phyloP scores from a whole-genome alignment of 2,329 filamentous ascomycete species.

The Phyllosticta ampelicida region DNA sequence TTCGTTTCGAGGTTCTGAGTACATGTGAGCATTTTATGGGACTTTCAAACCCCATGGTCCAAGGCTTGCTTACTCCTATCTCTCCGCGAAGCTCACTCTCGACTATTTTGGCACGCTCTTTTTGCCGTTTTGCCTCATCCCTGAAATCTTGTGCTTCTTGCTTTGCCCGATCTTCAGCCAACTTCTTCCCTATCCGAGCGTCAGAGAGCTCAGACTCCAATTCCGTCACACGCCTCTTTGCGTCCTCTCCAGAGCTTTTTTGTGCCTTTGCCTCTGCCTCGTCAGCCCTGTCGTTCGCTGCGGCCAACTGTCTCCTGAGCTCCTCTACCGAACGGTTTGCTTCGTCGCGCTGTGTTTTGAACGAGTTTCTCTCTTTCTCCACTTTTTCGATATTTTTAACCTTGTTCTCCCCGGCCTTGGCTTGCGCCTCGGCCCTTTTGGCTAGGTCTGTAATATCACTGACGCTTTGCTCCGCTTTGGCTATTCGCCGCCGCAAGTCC shows the following conservation, averaged over 20 bases:
- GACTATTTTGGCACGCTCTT: slow-evolving; percentile 54
- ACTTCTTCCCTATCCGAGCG: slow-evolving; percentile 63
- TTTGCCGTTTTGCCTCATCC: slow-evolving; percentile 61
- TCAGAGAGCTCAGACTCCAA: slow-evolving; percentile 55
- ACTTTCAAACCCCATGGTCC: not conserved
- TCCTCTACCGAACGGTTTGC: slow-evolving; percentile 57
- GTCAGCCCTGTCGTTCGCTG: slow-evolving; percentile 56
- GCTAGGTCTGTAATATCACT: slow-evolving; percentile 51
- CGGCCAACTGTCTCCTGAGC: slow-evolving; percentile 58
- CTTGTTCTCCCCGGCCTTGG: slow-evolving; percentile 46
- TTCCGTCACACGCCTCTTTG: slow-evolving; percentile 45
- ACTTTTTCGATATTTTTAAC: slow-evolving; percentile 40
- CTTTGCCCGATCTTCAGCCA: slow-evolving; percentile 58
- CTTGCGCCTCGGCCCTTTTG: slow-evolving; percentile 48
- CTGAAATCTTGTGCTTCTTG: slow-evolving; percentile 60
- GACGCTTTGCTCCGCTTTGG: slow-evolving; percentile 54
- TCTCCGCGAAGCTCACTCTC: slow-evolving; percentile 78
- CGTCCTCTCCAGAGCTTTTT: slow-evolving; percentile 56
- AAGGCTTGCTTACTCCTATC: slow-evolving; percentile 36
- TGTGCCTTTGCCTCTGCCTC: slow-evolving; percentile 55
- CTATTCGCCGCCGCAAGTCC: slow-evolving; percentile 48
- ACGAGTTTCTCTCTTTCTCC: slow-evolving; percentile 47
- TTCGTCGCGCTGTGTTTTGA: slow-evolving; percentile 52
- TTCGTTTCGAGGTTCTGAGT: slow-evolving; percentile 70
- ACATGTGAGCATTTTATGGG: slow-evolving; percentile 15